Conservation (phyloP, 805 yeast genomes). For the Ogataea trehaloabstinens region DNA sequence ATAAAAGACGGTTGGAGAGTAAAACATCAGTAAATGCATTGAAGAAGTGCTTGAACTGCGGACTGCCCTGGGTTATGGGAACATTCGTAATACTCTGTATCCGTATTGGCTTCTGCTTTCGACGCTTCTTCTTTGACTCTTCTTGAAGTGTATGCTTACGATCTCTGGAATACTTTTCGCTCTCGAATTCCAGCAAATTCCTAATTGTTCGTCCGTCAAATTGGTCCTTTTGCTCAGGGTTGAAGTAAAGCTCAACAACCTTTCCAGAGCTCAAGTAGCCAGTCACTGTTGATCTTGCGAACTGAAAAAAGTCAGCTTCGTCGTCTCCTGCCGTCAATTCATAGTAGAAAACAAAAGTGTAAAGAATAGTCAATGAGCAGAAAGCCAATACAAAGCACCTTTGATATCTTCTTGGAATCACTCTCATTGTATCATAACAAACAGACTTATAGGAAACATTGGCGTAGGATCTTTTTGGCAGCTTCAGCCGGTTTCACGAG, state of each 20-base stretch:
- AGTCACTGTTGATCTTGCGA: slow-evolving; percentile 5
- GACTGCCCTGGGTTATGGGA: slow-evolving; percentile 5
- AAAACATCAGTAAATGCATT: slow-evolving; percentile 11
- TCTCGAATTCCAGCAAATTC: slow-evolving; percentile 13
- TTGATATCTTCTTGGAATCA: slow-evolving; percentile 2
- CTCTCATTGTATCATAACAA: slow-evolving; percentile 1
- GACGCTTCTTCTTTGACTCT: background rate
- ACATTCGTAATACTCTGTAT: no score
- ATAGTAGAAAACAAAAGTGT: slow-evolving; percentile 3
- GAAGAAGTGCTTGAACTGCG: slow-evolving; percentile 7
- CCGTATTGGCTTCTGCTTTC: slow-evolving; percentile 2
- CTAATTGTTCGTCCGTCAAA: slow-evolving; percentile 12
- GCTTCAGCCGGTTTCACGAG: no score
- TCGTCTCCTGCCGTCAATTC: slow-evolving; percentile 6
- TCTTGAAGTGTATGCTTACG: slow-evolving; percentile 8
- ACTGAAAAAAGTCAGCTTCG: slow-evolving; percentile 7
- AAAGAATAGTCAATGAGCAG: slow-evolving; percentile 2
- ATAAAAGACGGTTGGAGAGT: slow-evolving; percentile 11
- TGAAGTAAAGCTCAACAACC: slow-evolving; percentile 15
- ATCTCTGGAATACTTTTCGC: slow-evolving; percentile 10
- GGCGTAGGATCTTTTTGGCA: no score
- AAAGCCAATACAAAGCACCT: slow-evolving; percentile 1
- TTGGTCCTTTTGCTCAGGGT: slow-evolving; percentile 10
- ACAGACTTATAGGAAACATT: slow-evolving; percentile 4
- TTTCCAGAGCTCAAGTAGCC: slow-evolving; percentile 5